Percentiles rank a stretch among this genome's conserved stretches.
Conservation (phyloP, 768 basidiomycete genomes). For the Cystobasidium ongulense region DNA sequence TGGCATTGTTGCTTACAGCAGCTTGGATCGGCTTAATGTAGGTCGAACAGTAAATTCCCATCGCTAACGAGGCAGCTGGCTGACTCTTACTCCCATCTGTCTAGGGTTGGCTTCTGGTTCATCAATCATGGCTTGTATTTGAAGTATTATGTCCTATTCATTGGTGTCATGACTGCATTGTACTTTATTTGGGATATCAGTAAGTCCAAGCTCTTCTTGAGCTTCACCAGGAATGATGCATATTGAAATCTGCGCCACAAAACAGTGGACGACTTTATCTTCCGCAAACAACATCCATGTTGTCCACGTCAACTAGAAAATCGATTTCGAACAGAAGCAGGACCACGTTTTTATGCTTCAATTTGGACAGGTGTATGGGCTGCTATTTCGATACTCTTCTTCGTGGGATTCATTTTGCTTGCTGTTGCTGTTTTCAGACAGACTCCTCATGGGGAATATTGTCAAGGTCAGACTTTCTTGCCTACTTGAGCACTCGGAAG, state of each 20-base stretch:
- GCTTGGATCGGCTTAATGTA: constrained; percentile 10
- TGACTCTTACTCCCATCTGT: background rate
- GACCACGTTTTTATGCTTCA: background rate
- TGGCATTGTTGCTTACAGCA: background rate
- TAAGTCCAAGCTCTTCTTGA: background rate
- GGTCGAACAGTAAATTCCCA: background rate
- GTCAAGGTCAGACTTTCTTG: constrained; percentile 21
- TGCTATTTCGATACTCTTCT: constrained; percentile 17
- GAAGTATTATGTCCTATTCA: constrained; percentile 24
- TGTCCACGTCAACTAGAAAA: constrained; percentile 11
- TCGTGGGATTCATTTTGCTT: constrained; percentile 25
- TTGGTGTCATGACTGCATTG: constrained; percentile 25
- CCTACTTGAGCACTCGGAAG: background rate
- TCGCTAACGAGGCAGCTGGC: background rate
- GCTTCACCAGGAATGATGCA: too few relatives aligned
- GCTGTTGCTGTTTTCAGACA: constrained; percentile 27
- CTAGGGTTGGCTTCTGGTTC: constrained; percentile 28
- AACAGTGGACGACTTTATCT: constrained; percentile 26
- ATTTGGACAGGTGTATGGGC: constrained; percentile 10
- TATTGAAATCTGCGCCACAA: too few relatives aligned
- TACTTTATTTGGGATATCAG: constrained; percentile 28
- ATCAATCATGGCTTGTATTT: constrained; percentile 27
- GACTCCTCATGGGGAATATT: constrained; percentile 27
- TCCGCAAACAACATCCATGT: constrained; percentile 17
- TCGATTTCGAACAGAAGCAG: constrained; percentile 8